Base-by-base conservation (phyloP, 2,329 filamentous ascomycete genomes). In the Epichloe coenophiala region DNA sequence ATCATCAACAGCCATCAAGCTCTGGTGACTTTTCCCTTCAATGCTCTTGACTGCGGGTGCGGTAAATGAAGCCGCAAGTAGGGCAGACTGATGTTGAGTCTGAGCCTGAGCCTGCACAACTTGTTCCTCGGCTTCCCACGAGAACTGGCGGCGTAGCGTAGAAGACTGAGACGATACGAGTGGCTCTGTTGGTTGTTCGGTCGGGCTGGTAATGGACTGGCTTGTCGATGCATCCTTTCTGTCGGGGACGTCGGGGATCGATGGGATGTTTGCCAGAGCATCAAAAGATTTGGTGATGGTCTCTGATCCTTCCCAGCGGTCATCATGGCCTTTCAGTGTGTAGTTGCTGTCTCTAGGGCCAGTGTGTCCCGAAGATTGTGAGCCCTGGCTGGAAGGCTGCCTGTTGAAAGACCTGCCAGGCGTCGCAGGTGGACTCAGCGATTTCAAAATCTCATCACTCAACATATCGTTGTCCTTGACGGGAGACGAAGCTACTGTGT, bases 401-500 rank as follows among this genome's bases (percentile, higher is more conserved):
- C 11, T 39, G 8, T 17, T 52, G 50, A 31, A 55, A 51, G 23
- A 50, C 1, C 59, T 50, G 5, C 53, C 41, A 38, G 59, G 42
- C 33, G 44, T 55, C 13, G 66, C 66, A 12, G 69, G 61, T 0
- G 81, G 75, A 50, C 74, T 81, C 2, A 90, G 69, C 41, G 80
- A 85, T 52, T 78, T 80, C 49, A 88, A 80, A 50, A 90, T 90
- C 58, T 90, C 86, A 53, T 87, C 83, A 31, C 81, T 75, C 45
- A 90, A 63, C 51, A 77, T 73, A 56, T 90, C 86, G 58, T 78
- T 88, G 59, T 88, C 84, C 56, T 83, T 78, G 52, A 82, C 71
- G 33, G 79, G 74, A 1, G 75, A 74, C 7, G 73, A 72, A 9
- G 72, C 71, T 9, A 67, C 60, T 0, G 74, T 76, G 58, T 74